Evolutionary conservation across 331 rosid genomes (phyloP), one percentile per base, ranked within the genome.

Genomic region (Pyracantha coccinea): DNA sequence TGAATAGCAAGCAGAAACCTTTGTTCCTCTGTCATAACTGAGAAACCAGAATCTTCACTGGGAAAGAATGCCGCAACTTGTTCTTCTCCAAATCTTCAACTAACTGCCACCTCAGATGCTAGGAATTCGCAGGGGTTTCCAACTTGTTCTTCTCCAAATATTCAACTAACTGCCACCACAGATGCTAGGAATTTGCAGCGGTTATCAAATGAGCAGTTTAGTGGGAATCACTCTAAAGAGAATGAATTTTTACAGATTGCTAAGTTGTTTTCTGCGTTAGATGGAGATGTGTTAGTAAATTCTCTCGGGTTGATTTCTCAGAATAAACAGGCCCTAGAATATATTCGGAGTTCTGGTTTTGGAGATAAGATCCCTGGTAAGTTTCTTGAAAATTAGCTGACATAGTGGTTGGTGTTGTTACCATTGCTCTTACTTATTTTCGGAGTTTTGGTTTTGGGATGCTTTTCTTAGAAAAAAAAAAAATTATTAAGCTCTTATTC

Each of bases 301-400:
- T 78, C 79, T 45, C 81, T 88, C 19, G 86, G 85, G 82, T 38
- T 41, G 2, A 79, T 77, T 80, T 83, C 81, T 60, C 84, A 73
- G 44, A 78, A 84, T 58, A 72, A 86, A 81, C 80, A 78, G 69
- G 82, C 86, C 54, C 71, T 78, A 27, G 86, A 83, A 77, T 61
- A 83, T 61, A 79, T 72, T 66, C 74, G 44, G 47, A 73, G 53
- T 33, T 79, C 79, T 66, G 83, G 87, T 66, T 83, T 88, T 85
- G 73, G 76, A 7, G 80, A 79, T 59, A 82, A 80, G 70, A 44
- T 83, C 59, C 77, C 70, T 73, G 69, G 77, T 73, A 60, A 73
- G 69, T 71, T 52, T 52, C 21, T 6, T 52, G 21, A 52, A 50
- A 76, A 53, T 45, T 59, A 55, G 68, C 24, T 67, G 65, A 54